Conservation (phyloP, 179 eudicot genomes). For the Heliamphora pulchella region DNA sequence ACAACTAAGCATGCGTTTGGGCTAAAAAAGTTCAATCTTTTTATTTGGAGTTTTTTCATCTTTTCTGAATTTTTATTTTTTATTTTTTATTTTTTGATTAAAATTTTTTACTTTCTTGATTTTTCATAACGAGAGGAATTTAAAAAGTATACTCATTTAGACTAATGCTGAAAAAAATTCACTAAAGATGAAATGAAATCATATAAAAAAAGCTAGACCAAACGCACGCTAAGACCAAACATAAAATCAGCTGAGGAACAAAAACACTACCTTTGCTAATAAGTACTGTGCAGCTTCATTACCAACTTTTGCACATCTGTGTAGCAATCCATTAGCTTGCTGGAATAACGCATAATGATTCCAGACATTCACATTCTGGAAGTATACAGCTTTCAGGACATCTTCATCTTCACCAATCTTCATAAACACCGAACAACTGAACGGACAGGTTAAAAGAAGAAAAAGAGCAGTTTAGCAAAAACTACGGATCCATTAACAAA, state of each 20-base stretch:
- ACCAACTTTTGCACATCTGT: slow-evolving; percentile 11
- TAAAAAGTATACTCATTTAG: no score
- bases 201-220: not conserved
- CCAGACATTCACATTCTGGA: not conserved
- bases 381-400: slow-evolving; percentile 1
- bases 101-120: no score
- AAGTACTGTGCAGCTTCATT: slow-evolving; percentile 4
- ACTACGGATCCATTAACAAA: not conserved
- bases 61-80: no score
- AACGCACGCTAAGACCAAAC: not conserved
- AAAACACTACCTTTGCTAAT: slow-evolving; percentile 6
- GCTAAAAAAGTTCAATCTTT: no score
- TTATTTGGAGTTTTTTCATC: no score
- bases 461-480: not conserved
- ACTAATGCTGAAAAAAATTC: no score
- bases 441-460: not conserved
- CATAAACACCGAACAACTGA: not conserved
- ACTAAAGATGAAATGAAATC: not conserved
- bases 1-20: no score
- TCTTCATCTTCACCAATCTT: not conserved
- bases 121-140: no score
- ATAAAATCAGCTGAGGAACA: not conserved
- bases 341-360: not conserved
- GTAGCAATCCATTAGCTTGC: not conserved
- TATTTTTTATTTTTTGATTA: no score